These are phyloP conservation scores for Pythium coloratum DNA, from an alignment of 352 stramenopile genomes.

Conservation along the genomic window DNA sequence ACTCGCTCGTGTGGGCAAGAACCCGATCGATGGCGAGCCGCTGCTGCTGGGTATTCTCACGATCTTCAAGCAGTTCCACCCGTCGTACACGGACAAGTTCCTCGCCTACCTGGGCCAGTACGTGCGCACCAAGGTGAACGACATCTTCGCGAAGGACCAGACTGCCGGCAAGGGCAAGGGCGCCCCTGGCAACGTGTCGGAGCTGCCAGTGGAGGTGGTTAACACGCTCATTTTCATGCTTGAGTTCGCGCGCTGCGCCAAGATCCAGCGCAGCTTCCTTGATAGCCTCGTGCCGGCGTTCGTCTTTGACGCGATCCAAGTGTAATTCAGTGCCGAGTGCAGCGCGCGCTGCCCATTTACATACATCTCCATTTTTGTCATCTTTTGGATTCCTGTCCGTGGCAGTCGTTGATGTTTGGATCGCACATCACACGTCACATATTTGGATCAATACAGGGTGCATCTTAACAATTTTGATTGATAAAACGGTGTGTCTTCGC, in stretches of 20 bases:
- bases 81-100: conserved; percentile 92
- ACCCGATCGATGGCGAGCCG: conserved; percentile 91
- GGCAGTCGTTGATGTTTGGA: neutral
- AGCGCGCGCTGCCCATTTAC: neutral
- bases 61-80: conserved; percentile 95
- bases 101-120: conserved; percentile 93
- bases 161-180: conserved; percentile 34
- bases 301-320: conserved; percentile 87
- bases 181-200: conserved; percentile 27
- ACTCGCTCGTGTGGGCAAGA: conserved; percentile 87
- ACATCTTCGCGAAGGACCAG: conserved; percentile 71
- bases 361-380: neutral
- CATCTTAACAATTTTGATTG: neutral
- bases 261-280: conserved; percentile 81
- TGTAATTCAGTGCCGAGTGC: conserved; percentile 27
- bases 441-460: neutral
- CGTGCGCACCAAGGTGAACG: conserved; percentile 87
- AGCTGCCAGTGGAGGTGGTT: conserved; percentile 79
- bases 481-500: neutral
- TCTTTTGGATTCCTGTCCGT: neutral
- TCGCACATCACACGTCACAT: conserved; percentile 2
- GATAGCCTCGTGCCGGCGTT: conserved; percentile 87
- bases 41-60: conserved; percentile 91
- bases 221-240: conserved; percentile 91
- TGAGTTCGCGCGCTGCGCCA: conserved; percentile 81